These are phyloP conservation scores for Phlebiopsis flavidoalba DNA, from an alignment of 768 basidiomycete genomes.

Conservation along the genomic window DNA sequence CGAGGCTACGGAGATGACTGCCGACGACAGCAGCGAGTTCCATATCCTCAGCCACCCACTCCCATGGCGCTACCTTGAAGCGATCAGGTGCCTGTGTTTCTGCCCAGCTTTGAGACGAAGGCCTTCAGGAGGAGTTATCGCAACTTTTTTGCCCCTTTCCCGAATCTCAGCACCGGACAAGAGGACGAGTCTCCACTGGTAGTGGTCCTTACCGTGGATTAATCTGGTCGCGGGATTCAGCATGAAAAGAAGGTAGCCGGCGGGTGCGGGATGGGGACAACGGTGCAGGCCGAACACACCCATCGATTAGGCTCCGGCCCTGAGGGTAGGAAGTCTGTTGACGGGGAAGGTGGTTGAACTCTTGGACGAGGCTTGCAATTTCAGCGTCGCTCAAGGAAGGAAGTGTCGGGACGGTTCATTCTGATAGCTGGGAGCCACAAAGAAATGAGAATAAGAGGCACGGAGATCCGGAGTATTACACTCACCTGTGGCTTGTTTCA, in stretches of 20 bases:
- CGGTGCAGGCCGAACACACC: slow-evolving; percentile 1
- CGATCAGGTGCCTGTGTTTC: neutral
- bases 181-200: neutral
- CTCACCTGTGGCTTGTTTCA: too few species aligned
- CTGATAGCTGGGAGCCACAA: neutral
- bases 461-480: too few species aligned
- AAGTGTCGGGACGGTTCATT: neutral
- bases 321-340: neutral
- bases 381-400: neutral
- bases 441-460: neutral
- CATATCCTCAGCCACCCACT: slow-evolving; percentile 4
- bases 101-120: neutral
- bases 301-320: slow-evolving; percentile 1
- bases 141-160: neutral
- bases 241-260: neutral
- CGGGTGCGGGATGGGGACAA: slow-evolving; percentile 4
- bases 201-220: slow-evolving; percentile 1
- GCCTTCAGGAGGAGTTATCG: slow-evolving; percentile 3
- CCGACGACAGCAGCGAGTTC: neutral
- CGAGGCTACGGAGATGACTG: neutral
- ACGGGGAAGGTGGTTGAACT: slow-evolving; percentile 4
- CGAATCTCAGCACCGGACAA: neutral
- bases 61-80: slow-evolving; percentile 2
- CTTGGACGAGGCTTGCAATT: neutral
- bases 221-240: neutral